Evolutionary conservation across 2,329 filamentous ascomycete species (phyloP).

Genomic region (Fusarium nodosum): DNA sequence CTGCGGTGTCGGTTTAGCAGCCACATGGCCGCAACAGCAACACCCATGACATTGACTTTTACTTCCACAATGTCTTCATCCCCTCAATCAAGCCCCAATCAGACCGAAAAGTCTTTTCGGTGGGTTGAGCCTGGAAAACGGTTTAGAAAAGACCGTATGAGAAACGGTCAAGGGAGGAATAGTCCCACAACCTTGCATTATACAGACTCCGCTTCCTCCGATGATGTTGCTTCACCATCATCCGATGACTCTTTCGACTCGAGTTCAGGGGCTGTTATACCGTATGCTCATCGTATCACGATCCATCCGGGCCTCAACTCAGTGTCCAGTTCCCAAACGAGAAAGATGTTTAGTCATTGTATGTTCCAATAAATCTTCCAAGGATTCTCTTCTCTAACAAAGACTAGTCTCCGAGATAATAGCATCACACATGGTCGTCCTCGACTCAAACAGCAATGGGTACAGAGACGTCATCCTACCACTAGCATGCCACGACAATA

Average conservation of each 20-base stretch:
- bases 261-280: constrained; percentile 1
- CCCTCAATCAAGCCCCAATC: constrained; percentile 1
- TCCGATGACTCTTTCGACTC: constrained; percentile 14
- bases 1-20: constrained; percentile 56
- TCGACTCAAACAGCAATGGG: constrained; percentile 55
- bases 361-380: constrained; percentile 6
- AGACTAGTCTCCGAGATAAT: constrained; percentile 53
- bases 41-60: constrained; percentile 12
- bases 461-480: constrained; percentile 57
- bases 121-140: constrained; percentile 38
- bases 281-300: constrained; percentile 7
- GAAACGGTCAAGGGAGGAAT: background rate
- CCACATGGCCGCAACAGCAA: constrained; percentile 41
- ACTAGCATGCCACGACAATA: constrained; percentile 55
- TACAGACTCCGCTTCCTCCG: constrained; percentile 20
- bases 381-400: background rate
- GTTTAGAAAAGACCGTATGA: constrained; percentile 15
- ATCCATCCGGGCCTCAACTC: constrained; percentile 47
- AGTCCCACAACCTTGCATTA: background rate
- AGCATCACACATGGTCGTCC: constrained; percentile 57
- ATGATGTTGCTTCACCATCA: constrained; percentile 24
- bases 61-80: background rate
- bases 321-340: constrained; percentile 47
- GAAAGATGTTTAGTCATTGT: constrained; percentile 57
- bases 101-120: constrained; percentile 20